A percentile compares a stretch with the other conserved stretches of the same genome.
Conservation (phyloP, 495 filamentous ascomycete species). For the Xylaria palmicola region DNA sequence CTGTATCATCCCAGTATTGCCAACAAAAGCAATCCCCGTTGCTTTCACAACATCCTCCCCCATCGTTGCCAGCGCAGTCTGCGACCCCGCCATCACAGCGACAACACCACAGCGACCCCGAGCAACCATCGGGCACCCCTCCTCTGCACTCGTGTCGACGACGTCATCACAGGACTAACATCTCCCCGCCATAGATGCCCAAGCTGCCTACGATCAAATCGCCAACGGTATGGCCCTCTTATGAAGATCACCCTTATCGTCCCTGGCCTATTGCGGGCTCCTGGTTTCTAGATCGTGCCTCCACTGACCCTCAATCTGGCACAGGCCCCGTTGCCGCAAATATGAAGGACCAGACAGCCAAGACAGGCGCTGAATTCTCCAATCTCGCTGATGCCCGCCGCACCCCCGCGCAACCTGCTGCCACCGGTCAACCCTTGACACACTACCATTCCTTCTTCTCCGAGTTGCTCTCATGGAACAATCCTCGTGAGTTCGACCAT, state of each 20-base stretch:
- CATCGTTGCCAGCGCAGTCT: not conserved
- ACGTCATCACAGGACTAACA: slow-evolving; percentile 24
- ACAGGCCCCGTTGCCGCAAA: slow-evolving; percentile 75
- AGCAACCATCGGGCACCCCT: not conserved
- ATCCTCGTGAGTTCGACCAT: slow-evolving; percentile 43
- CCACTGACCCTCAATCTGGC: slow-evolving; percentile 24
- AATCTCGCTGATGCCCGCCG: slow-evolving; percentile 71
- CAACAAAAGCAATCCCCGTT: slow-evolving; percentile 10
- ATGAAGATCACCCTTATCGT: not conserved
- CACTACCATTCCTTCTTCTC: slow-evolving; percentile 97
- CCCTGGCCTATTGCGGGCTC: not conserved
- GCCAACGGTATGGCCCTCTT: slow-evolving; percentile 35
- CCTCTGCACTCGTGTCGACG: slow-evolving; percentile 12
- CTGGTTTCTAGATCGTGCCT: not conserved
- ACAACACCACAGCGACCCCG: not conserved
- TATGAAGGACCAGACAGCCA: slow-evolving; percentile 68
- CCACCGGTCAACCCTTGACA: slow-evolving; percentile 85
- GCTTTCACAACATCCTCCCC: not conserved
- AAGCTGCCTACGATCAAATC: slow-evolving; percentile 41
- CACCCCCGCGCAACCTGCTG: slow-evolving; percentile 65
- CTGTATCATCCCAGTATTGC: slow-evolving; percentile 27
- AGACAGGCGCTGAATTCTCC: slow-evolving; percentile 70
- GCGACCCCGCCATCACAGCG: not conserved
- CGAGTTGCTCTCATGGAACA: slow-evolving; percentile 70
- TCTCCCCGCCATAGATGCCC: slow-evolving; percentile 35